phyloP scores from a whole-genome alignment of 345 rosid genomes.

The Murraya koenigii region DNA sequence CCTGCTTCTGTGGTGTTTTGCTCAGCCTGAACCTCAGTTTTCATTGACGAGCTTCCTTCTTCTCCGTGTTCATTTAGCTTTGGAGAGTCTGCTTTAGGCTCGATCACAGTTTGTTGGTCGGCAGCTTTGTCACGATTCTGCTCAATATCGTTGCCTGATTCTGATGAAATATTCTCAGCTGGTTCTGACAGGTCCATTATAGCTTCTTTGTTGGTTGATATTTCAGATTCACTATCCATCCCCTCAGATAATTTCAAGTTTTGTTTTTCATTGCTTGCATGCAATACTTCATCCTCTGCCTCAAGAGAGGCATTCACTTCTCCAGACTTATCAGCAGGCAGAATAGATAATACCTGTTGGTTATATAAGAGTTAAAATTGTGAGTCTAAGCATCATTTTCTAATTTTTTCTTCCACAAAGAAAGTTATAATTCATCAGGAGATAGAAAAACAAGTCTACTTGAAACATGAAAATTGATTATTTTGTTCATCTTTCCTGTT shows the following conservation, averaged over 20 bases:
- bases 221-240: conserved; percentile 14
- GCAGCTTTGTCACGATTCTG: conserved; percentile 5
- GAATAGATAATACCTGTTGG: conserved; percentile 33
- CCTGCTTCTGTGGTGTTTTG: conserved; percentile 25
- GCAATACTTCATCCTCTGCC: conserved; percentile 11
- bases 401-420: conserved; percentile 2
- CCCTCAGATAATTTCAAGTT: conserved; percentile 1
- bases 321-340: conserved; percentile 21
- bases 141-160: conserved; percentile 9
- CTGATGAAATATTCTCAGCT: conserved; percentile 27
- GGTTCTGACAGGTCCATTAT: conserved; percentile 10
- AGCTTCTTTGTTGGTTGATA: not conserved
- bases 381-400: not conserved
- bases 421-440: not conserved
- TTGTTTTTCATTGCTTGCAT: not conserved
- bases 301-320: conserved; percentile 29
- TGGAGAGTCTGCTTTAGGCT: conserved; percentile 9
- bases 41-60: not conserved
- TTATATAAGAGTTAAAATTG: not conserved
- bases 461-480: no score
- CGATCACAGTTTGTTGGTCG: not conserved
- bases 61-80: conserved; percentile 1
- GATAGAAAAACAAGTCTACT: not conserved
- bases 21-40: conserved; percentile 9
- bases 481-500: not conserved